Conservation (phyloP, 1,139 yeast species). For the Fermentozyma sake region DNA sequence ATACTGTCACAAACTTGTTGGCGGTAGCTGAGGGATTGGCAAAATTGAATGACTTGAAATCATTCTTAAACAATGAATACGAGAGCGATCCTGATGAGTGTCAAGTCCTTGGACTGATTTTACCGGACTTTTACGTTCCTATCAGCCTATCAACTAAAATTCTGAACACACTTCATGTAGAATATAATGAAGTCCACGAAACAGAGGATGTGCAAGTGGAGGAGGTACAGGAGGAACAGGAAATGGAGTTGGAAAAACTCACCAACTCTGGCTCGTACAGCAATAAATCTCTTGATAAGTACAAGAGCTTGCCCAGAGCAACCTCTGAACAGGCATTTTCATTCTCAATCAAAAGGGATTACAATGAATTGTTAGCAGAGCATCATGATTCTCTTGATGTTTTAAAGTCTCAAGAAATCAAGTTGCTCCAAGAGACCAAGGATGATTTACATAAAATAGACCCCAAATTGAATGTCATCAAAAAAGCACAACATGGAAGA, state of each 20-base stretch:
- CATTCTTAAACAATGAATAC: slow-evolving; percentile 16
- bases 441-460: slow-evolving; percentile 21
- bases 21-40: slow-evolving; percentile 30
- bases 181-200: slow-evolving; percentile 6
- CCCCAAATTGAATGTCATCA: slow-evolving; percentile 22
- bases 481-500: slow-evolving; percentile 29
- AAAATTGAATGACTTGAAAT: slow-evolving; percentile 21
- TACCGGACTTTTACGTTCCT: slow-evolving; percentile 27
- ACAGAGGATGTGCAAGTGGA: slow-evolving; percentile 5
- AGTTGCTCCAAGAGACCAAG: slow-evolving; percentile 18
- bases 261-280: slow-evolving; percentile 16
- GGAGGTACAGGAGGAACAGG: slow-evolving; percentile 7
- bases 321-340: slow-evolving; percentile 7
- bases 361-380: slow-evolving; percentile 19
- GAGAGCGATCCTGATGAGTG: slow-evolving; percentile 8
- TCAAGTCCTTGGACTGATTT: slow-evolving; percentile 12
- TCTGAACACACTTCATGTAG: slow-evolving; percentile 21
- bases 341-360: slow-evolving; percentile 28
- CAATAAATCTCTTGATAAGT: slow-evolving; percentile 19
- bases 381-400: slow-evolving; percentile 32
- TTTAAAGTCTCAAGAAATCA: slow-evolving; percentile 21
- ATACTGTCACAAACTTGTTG: slow-evolving; percentile 26
- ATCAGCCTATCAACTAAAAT: slow-evolving; percentile 23
- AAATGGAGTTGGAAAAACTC: background rate
- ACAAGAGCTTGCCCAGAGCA: slow-evolving; percentile 8